A percentile compares a stretch with the other conserved stretches of the same genome.
Evolutionary conservation across 192 early-diverging fungal genomes (phyloP).

Genomic region (Coemansia sp.): DNA sequence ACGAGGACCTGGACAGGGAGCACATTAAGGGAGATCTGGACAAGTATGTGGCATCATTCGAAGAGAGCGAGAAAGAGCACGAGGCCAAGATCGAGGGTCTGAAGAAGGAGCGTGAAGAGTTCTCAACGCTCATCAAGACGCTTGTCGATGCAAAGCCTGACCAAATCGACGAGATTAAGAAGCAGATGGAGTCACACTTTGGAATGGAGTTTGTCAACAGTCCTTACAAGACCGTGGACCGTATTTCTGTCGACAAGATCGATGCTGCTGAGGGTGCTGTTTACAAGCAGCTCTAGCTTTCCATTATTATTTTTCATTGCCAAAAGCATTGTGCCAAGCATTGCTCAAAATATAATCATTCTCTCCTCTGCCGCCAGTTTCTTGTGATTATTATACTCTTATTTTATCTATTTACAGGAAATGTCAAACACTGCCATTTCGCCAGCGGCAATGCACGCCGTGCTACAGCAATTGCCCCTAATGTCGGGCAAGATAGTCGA

Average conservation of each 20-base stretch:
- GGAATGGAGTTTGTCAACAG: slow-evolving; percentile 51
- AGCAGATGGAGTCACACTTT: slow-evolving; percentile 18
- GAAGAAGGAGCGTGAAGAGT: slow-evolving; percentile 21
- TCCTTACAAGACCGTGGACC: slow-evolving; percentile 37
- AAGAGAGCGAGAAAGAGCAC: slow-evolving; percentile 29
- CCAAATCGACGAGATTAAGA: slow-evolving; percentile 26
- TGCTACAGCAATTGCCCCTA: slow-evolving; percentile 60
- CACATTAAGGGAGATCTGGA: slow-evolving; percentile 7
- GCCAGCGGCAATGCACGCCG: slow-evolving; percentile 36
- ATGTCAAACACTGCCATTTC: slow-evolving; percentile 48
- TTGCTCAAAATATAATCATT: not conserved
- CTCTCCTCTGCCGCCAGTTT: too few relatives aligned
- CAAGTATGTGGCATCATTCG: slow-evolving; percentile 1
- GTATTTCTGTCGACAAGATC: slow-evolving; percentile 26
- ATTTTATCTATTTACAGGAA: not conserved
- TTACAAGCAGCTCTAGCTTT: slow-evolving; percentile 42
- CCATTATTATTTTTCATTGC: not conserved
- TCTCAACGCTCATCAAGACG: slow-evolving; percentile 21
- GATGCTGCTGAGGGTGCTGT: slow-evolving; percentile 30
- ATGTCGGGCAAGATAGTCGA: slow-evolving; percentile 75
- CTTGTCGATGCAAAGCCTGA: slow-evolving; percentile 15
- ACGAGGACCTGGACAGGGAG: slow-evolving; percentile 17
- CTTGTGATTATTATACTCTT: not conserved
- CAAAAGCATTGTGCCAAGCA: not conserved
- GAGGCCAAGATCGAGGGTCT: slow-evolving; percentile 10